These are phyloP conservation scores for Aspergillus caelatus DNA, from an alignment of 2,329 filamentous ascomycete species.

Conservation along the genomic window DNA sequence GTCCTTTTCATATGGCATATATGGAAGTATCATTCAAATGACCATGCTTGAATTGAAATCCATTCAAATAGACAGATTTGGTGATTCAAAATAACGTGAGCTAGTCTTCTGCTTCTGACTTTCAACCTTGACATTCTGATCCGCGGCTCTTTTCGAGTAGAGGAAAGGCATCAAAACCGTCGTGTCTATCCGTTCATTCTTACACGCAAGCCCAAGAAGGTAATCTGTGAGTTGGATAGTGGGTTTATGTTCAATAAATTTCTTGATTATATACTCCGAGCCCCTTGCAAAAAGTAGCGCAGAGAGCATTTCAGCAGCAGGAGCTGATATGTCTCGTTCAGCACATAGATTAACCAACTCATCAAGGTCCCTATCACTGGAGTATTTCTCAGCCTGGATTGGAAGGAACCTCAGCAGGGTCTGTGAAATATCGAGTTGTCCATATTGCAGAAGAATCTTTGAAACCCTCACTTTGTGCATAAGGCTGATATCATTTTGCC, in stretches of 20 bases:
- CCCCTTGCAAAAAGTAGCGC: background rate
- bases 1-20: too few species aligned
- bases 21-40: background rate
- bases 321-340: background rate
- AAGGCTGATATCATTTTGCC: background rate
- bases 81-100: background rate
- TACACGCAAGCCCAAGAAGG: background rate
- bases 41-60: background rate
- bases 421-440: background rate
- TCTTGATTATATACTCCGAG: too few species aligned
- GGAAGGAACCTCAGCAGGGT: background rate
- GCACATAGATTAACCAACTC: background rate
- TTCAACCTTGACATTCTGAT: background rate
- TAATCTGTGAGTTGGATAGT: background rate
- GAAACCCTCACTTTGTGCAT: background rate
- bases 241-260: background rate
- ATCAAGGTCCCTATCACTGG: background rate
- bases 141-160: background rate
- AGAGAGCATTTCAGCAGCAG: background rate
- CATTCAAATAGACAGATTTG: background rate
- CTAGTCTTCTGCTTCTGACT: background rate
- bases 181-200: background rate
- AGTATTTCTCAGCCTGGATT: accelerated
- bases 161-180: background rate
- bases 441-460: background rate